These are phyloP conservation scores for Paxillus rubicundulus DNA, from an alignment of 768 basidiomycete genomes.

Conservation along the genomic window DNA sequence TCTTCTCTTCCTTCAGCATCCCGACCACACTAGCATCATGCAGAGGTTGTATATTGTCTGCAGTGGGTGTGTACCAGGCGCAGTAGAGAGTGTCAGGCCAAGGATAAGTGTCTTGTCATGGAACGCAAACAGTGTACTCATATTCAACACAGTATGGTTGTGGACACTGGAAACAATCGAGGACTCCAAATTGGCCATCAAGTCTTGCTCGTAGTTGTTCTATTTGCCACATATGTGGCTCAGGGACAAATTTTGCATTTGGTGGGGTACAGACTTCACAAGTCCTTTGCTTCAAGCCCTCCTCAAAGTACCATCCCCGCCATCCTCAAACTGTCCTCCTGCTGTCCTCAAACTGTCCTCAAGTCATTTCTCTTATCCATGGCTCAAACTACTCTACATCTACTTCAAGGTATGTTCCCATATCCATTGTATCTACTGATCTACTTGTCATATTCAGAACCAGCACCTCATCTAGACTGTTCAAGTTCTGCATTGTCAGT, in stretches of 20 bases:
- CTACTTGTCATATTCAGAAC: too few relatives aligned
- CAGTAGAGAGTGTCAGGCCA: not conserved
- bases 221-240: not conserved
- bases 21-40: not conserved
- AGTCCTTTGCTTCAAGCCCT: too few relatives aligned
- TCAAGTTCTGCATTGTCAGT: too few relatives aligned
- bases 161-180: constrained; percentile 1
- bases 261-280: constrained; percentile 1
- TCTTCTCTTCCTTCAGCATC: not conserved
- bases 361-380: too few relatives aligned
- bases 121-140: constrained; percentile 1
- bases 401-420: too few relatives aligned
- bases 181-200: too few relatives aligned
- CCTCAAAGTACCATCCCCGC: too few relatives aligned
- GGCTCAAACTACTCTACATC: too few relatives aligned
- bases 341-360: too few relatives aligned
- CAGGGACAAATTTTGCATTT: constrained; percentile 3
- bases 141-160: not conserved
- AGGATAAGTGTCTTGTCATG: not conserved
- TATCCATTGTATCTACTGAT: too few relatives aligned
- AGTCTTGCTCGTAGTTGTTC: not conserved
- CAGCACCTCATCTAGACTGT: too few relatives aligned
- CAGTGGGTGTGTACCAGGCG: constrained; percentile 2
- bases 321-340: too few relatives aligned
- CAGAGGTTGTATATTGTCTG: not conserved